Conservation (phyloP, 495 filamentous ascomycete genomes). For the Penicillium herquei region DNA sequence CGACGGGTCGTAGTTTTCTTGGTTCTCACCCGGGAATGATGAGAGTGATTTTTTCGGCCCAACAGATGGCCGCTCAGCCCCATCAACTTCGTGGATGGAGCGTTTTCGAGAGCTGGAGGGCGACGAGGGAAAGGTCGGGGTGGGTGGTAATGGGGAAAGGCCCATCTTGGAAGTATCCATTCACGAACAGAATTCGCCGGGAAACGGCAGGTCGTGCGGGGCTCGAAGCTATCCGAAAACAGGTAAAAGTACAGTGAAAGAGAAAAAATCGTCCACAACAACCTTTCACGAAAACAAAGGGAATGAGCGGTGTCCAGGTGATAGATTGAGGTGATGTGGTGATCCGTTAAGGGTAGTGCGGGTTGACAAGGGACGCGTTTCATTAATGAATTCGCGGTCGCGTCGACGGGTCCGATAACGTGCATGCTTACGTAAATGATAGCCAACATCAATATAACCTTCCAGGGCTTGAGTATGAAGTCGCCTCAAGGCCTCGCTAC, state of each 20-base stretch:
- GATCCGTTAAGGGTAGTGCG: slow-evolving; percentile 4
- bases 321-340: not conserved
- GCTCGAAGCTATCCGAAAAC: no score
- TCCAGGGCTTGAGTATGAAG: no score
- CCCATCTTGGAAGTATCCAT: slow-evolving; percentile 15
- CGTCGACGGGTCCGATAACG: slow-evolving; percentile 20
- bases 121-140: slow-evolving; percentile 13
- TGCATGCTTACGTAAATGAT: slow-evolving; percentile 20
- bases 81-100: slow-evolving; percentile 32
- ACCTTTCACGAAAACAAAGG: not conserved
- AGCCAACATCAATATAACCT: not conserved
- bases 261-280: no score
- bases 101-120: slow-evolving; percentile 28
- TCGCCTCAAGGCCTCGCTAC: no score
- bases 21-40: slow-evolving; percentile 15
- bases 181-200: not conserved
- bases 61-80: slow-evolving; percentile 14
- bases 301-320: not conserved
- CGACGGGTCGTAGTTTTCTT: slow-evolving; percentile 29
- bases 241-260: no score
- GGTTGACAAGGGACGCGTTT: slow-evolving; percentile 22
- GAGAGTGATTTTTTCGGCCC: slow-evolving; percentile 16
- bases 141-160: slow-evolving; percentile 18
- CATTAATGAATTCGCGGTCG: slow-evolving; percentile 22
- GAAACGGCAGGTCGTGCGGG: not conserved